Base-by-base conservation (phyloP, 2,329 filamentous ascomycete species). In the Penicillium sp. region DNA sequence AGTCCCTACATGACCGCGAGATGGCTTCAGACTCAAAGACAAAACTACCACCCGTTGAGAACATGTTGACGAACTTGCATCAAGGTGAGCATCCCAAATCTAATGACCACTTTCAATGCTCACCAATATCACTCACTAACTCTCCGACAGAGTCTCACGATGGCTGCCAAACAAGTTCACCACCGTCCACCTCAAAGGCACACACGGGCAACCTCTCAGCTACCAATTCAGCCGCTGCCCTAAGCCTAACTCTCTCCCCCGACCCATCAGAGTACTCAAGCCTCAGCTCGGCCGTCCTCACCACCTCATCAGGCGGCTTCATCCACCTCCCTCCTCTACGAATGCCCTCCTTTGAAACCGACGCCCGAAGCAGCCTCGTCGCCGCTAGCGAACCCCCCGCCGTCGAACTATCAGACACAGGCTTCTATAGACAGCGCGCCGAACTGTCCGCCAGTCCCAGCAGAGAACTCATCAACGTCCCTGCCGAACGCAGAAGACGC, bases 401-500 rank as follows among this genome's bases (percentile, higher is more conserved):
- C 11, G 60, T 64, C 7, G 71, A 74, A 31, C 68, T 74, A 35
- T 62, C 62, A 40, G 70, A 71, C 47, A 73, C 70, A 19, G 66
- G 65, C 2, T 68, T 73, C 61, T 63, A 66, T 56, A 67, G 64
- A 1, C 58, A 56, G 36, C 64, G 69, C 18, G 66, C 63, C 5
- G 72, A 74, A 55, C 60, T 74, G 36, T 54, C 71, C 1, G 58
- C 62, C 0, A 27, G 62, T 18, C 57, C 66, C 2, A 60, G 61
- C n/a, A 64, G 69, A 22, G 71, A 73, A 52, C 59, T 73, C 1
- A 73, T 74, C 46, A 74, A 73, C 22, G 22, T 68, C 2, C 66
- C 69, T 0, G 43, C 54, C 0, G 36, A 55, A 4, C 58, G 66
- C 49, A 61, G 66, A 31, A 54, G 35, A 6, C 55, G 50, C 13